These are phyloP conservation scores for Trapa incisa DNA, from an alignment of 345 rosid species.

Conservation along the genomic window DNA sequence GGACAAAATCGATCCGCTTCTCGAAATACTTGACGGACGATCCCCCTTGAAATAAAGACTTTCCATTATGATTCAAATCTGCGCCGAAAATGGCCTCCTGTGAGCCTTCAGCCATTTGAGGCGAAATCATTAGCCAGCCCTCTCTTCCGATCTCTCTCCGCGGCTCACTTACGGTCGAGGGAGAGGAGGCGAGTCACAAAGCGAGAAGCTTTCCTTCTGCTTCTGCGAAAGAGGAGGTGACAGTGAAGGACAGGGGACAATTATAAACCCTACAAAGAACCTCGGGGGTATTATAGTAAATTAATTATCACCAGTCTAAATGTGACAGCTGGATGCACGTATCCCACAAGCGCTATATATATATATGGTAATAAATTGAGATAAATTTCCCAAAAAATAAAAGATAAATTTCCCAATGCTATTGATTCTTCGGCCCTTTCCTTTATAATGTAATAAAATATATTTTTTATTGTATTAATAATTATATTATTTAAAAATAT, in stretches of 20 bases:
- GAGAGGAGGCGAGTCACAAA: conserved; percentile 3
- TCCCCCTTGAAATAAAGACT: conserved; percentile 11
- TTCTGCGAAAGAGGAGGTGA: conserved; percentile 20
- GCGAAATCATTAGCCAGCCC: not conserved
- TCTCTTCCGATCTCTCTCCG: not conserved
- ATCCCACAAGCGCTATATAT: too few relatives aligned
- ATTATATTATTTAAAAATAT: too few relatives aligned
- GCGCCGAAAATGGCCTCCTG: not conserved
- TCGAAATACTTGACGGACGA: conserved; percentile 20
- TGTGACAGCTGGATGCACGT: too few relatives aligned
- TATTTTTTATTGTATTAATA: too few relatives aligned
- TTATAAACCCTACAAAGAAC: conserved; percentile 49
- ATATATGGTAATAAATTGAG: too few relatives aligned
- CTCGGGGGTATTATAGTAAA: conserved; percentile 13
- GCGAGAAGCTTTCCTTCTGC: conserved; percentile 30
- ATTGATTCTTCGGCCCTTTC: too few relatives aligned
- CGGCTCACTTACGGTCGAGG: not conserved
- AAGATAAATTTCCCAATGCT: too few relatives aligned
- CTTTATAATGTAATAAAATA: too few relatives aligned
- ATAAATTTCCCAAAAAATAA: too few relatives aligned
- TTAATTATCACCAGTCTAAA: conserved; percentile 3
- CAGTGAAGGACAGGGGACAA: not conserved
- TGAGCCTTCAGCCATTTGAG: not conserved
- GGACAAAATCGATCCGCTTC: conserved; percentile 54
- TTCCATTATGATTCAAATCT: conserved; percentile 13